phyloP scores from a whole-genome alignment of 192 early-diverging fungal genomes.

The Coemansia sp. region DNA sequence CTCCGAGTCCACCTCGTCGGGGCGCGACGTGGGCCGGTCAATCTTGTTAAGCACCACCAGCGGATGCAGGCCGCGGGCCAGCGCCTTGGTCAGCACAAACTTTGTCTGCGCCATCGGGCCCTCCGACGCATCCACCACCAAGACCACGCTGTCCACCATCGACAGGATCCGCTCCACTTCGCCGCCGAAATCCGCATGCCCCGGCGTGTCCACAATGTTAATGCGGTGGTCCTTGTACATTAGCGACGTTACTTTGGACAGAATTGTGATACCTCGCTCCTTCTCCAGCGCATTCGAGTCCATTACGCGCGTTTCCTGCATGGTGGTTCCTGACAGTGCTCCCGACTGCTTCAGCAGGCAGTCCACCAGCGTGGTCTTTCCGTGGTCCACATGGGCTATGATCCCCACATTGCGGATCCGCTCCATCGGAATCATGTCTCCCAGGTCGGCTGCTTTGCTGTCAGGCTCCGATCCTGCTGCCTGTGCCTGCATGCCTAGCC shows the following conservation, averaged over 20 bases:
- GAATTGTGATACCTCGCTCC: slow-evolving; percentile 88
- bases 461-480: neutral
- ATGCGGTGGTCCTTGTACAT: slow-evolving; percentile 72
- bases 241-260: slow-evolving; percentile 77
- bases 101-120: slow-evolving; percentile 89
- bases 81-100: slow-evolving; percentile 81
- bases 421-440: slow-evolving; percentile 47
- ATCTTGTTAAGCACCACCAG: slow-evolving; percentile 85
- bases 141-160: slow-evolving; percentile 84
- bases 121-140: slow-evolving; percentile 84
- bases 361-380: slow-evolving; percentile 73
- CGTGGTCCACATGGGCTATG: slow-evolving; percentile 86
- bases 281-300: slow-evolving; percentile 79
- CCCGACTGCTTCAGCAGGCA: slow-evolving; percentile 61
- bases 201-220: slow-evolving; percentile 89
- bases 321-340: slow-evolving; percentile 52
- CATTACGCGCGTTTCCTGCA: slow-evolving; percentile 74
- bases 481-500: neutral
- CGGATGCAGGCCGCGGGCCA: slow-evolving; percentile 66
- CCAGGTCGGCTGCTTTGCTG: slow-evolving; percentile 20
- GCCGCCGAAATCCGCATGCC: slow-evolving; percentile 66
- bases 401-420: slow-evolving; percentile 55
- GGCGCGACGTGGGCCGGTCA: slow-evolving; percentile 71
- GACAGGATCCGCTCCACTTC: slow-evolving; percentile 86
- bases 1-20: slow-evolving; percentile 76